phyloP scores from a whole-genome alignment of 352 stramenopile species.

The Phytophthora sansomeana region DNA sequence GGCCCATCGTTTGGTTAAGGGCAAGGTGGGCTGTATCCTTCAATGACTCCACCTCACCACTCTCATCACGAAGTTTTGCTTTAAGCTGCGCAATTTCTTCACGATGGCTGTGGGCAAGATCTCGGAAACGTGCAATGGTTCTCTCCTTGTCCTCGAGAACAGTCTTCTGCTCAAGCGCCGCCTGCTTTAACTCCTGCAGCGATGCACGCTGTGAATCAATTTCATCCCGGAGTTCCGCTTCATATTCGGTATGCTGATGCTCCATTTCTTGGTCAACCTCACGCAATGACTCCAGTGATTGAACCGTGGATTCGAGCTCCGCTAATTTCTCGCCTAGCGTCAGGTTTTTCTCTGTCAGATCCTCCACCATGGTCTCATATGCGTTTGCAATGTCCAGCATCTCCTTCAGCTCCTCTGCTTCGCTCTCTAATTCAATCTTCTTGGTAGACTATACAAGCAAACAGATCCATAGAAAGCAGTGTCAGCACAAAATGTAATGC shows the following conservation, averaged over 20 bases:
- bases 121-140: conserved; percentile 83
- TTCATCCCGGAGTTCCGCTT: conserved; percentile 76
- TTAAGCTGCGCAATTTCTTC: conserved; percentile 82
- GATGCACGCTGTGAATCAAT: conserved; percentile 66
- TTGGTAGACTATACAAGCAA: conserved; percentile 52
- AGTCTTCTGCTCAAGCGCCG: conserved; percentile 57
- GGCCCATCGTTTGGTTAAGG: conserved; percentile 77
- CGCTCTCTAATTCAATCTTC: conserved; percentile 57
- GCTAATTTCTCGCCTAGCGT: conserved; percentile 83
- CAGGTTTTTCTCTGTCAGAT: conserved; percentile 90
- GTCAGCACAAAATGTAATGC: conserved; percentile 3
- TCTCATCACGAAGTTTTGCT: conserved; percentile 75
- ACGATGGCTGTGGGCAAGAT: conserved; percentile 68
- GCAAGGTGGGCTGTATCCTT: conserved; percentile 80
- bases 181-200: conserved; percentile 71
- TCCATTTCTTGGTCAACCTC: conserved; percentile 91
- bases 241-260: conserved; percentile 87
- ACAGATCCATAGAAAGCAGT: neutral
- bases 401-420: conserved; percentile 89
- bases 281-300: conserved; percentile 80
- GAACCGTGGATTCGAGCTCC: conserved; percentile 74
- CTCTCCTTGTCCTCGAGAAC: conserved; percentile 80
- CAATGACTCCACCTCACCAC: conserved; percentile 71
- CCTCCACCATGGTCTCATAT: conserved; percentile 91
- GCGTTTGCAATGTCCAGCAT: conserved; percentile 86